Conservation (phyloP, 2,329 filamentous ascomycete species). For the Coleophoma crateriformis region DNA sequence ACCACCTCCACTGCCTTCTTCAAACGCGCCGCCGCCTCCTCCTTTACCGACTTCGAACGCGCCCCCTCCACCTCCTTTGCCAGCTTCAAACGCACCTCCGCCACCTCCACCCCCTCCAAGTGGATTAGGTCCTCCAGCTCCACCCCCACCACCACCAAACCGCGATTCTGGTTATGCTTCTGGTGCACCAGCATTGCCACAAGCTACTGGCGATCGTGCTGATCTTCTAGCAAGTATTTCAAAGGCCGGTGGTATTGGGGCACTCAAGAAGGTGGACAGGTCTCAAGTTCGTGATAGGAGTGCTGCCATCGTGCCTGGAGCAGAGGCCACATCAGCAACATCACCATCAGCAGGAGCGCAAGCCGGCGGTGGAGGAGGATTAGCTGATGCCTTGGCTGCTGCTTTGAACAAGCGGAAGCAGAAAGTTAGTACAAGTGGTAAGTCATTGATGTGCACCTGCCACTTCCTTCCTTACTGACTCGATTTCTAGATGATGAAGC, state of each 20-base stretch:
- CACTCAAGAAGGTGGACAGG: slow-evolving; percentile 72
- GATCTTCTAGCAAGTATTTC: slow-evolving; percentile 70
- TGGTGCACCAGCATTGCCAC: slow-evolving; percentile 40
- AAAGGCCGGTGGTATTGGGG: slow-evolving; percentile 58
- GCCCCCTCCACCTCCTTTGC: slow-evolving; percentile 29
- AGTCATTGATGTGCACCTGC: slow-evolving; percentile 35
- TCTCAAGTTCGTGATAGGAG: slow-evolving; percentile 68
- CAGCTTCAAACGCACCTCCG: slow-evolving; percentile 32
- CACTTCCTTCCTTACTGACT: slow-evolving; percentile 22
- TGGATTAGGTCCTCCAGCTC: slow-evolving; percentile 39
- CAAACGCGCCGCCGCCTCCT: slow-evolving; percentile 23
- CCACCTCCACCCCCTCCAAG: slow-evolving; percentile 35
- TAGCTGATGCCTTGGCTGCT: slow-evolving; percentile 79
- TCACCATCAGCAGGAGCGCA: slow-evolving; percentile 45
- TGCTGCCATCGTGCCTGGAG: slow-evolving; percentile 52
- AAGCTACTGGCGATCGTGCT: slow-evolving; percentile 41
- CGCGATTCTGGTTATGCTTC: slow-evolving; percentile 54
- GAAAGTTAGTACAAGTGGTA: slow-evolving; percentile 93
- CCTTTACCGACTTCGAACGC: slow-evolving; percentile 24
- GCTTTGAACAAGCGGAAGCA: slow-evolving; percentile 79
- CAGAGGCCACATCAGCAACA: slow-evolving; percentile 44
- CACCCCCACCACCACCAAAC: slow-evolving; percentile 47
- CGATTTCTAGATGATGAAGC: slow-evolving; percentile 62
- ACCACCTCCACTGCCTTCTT: slow-evolving; percentile 31
- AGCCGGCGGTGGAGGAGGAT: slow-evolving; percentile 50